Base-by-base conservation (phyloP, 2,329 filamentous ascomycete species). In the Cercospora sp. region DNA sequence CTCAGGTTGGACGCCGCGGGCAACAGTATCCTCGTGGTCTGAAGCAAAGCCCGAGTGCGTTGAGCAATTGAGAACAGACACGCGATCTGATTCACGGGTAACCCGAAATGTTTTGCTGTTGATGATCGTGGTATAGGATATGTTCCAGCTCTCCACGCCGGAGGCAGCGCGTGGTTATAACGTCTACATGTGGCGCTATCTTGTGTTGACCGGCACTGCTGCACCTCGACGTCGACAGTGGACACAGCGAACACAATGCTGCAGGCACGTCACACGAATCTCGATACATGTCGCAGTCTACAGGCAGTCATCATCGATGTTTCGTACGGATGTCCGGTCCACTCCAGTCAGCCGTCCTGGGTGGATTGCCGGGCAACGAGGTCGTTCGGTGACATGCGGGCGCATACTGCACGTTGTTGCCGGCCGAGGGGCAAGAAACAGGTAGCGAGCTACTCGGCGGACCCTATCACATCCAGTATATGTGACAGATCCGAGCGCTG, bases 141-240 rank as follows among this genome's bases (percentile, higher is more conserved):
- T 59, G 55, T 33, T 59, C 55, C 55, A 59, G 30, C 31, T 59
- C 55, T 36, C 28, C 31, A 36, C 55, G 55, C n/a, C 55, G 55
- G 55, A 59, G 55, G 55, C 28, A 36, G 55, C 55, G 55, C 55
- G 55, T 59, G 55, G 55, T 59, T 59, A 59, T 59, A 59, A 59
- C 55, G 55, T 59, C 26, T 18, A 36, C 55, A 59, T 59, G 55
- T 23, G 55, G 31, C 55, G 55, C 28, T 36, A 23, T 18, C 28
- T 33, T 23, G 55, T 36, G 16, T 31, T 59, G 55, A 59, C 55
- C 28, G 31, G 18, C 55, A 5, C 28, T 59, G n/a, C 31, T 36
- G 28, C 55, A 31, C 55, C 31, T 36, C 55, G 55, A 59, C 55
- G 55, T 59, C 30, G 55, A 23, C 9, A 31, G 28, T 59, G 28